Conservation (phyloP, 257 asterid species). For the Fraxinus anomala region DNA sequence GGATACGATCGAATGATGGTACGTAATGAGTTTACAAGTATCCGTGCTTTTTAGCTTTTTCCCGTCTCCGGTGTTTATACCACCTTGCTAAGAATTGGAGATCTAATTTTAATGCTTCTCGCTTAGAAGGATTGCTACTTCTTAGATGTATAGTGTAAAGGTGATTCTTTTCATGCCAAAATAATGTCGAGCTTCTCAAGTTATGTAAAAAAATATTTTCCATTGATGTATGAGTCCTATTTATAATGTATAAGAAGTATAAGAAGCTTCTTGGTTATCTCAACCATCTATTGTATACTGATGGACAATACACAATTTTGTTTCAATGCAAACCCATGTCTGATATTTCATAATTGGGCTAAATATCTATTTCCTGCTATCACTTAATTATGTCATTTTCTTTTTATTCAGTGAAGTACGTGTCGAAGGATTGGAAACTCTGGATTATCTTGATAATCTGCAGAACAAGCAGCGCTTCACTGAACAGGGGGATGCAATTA, state of each 20-base stretch:
- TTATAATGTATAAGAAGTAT: background rate
- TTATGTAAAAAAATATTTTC: background rate
- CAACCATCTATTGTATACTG: background rate
- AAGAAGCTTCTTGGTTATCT: background rate
- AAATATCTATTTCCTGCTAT: slow-evolving; percentile 6
- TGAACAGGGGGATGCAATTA: slow-evolving; percentile 88
- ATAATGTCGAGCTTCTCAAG: slow-evolving; percentile 6
- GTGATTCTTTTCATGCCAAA: slow-evolving; percentile 13
- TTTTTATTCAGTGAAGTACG: slow-evolving; percentile 75
- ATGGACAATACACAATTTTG: background rate
- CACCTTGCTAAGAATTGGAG: slow-evolving; percentile 5
- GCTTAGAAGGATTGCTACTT: background rate
- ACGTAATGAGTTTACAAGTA: too few relatives aligned
- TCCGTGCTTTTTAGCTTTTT: too few relatives aligned
- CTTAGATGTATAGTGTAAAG: background rate
- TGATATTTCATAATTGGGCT: slow-evolving; percentile 1
- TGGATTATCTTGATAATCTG: slow-evolving; percentile 87
- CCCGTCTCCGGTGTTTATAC: background rate
- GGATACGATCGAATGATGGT: too few relatives aligned
- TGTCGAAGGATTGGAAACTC: slow-evolving; percentile 93
- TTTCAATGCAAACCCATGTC: slow-evolving; percentile 9
- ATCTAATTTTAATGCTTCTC: slow-evolving; percentile 11
- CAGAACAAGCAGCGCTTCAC: slow-evolving; percentile 71
- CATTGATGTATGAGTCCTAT: background rate
- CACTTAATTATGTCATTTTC: slow-evolving; percentile 20